Conservation (phyloP, 2,329 filamentous ascomycete species). For the Beauveria caledonica region DNA sequence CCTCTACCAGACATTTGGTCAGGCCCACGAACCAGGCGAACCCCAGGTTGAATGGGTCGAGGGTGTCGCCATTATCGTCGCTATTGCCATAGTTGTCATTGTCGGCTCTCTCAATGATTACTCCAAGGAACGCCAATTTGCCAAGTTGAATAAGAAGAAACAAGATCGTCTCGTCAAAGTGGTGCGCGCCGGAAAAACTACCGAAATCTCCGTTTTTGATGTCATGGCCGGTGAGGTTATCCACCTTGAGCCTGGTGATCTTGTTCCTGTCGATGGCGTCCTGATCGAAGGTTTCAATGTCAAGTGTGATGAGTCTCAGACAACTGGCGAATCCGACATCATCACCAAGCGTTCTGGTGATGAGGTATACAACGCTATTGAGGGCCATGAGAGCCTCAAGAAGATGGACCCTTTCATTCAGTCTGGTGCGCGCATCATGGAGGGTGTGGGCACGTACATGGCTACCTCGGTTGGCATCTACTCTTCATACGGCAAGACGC, state of each 20-base stretch:
- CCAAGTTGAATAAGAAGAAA: conserved; percentile 71
- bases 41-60: conserved; percentile 69
- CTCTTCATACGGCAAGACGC: conserved; percentile 67
- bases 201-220: conserved; percentile 62
- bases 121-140: conserved; percentile 73
- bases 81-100: conserved; percentile 67
- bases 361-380: conserved; percentile 61
- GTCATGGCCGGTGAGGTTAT: conserved; percentile 63
- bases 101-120: conserved; percentile 74
- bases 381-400: conserved; percentile 55
- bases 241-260: conserved; percentile 65
- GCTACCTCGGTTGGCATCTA: conserved; percentile 66
- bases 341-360: conserved; percentile 60
- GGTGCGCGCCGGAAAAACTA: conserved; percentile 60
- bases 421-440: conserved; percentile 71
- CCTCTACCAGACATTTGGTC: conserved; percentile 65
- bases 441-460: conserved; percentile 67
- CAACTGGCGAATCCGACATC: conserved; percentile 71
- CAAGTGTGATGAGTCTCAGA: conserved; percentile 70
- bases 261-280: conserved; percentile 66
- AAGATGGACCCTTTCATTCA: conserved; percentile 81
- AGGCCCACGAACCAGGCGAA: conserved; percentile 39
- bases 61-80: conserved; percentile 74
- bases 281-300: conserved; percentile 65
- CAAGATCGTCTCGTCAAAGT: conserved; percentile 66